Conservation (phyloP, 208 protist species). For the Polymyxa betae region DNA sequence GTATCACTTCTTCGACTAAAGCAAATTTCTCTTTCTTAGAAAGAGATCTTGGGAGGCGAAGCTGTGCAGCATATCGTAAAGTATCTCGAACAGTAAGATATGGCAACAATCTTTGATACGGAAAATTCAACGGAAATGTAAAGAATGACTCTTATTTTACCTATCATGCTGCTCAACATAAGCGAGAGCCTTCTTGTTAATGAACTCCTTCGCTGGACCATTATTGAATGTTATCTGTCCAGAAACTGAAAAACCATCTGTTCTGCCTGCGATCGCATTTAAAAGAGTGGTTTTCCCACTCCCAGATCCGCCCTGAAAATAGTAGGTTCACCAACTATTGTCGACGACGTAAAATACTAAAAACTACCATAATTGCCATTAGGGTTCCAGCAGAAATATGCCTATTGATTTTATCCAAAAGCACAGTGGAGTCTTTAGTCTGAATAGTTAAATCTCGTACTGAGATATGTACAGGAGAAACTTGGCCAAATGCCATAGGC, state of each 20-base stretch:
- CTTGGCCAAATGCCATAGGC: background rate
- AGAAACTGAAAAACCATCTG: background rate
- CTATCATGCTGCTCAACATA: background rate
- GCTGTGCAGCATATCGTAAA: constrained; percentile 5
- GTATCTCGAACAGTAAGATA: constrained; percentile 27
- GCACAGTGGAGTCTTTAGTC: background rate
- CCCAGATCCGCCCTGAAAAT: constrained; percentile 24
- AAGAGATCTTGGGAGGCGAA: background rate
- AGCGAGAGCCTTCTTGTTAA: background rate
- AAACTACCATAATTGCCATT: constrained; percentile 47
- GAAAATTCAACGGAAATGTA: background rate
- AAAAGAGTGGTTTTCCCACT: constrained; percentile 38
- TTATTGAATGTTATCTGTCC: background rate
- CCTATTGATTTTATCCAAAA: constrained; percentile 11
- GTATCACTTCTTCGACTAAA: background rate
- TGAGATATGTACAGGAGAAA: background rate
- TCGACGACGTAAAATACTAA: background rate
- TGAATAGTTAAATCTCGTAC: background rate
- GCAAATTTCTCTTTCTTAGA: background rate
- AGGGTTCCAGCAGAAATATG: background rate
- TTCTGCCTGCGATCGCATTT: constrained; percentile 9
- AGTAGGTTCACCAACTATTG: background rate
- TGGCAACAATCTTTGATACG: background rate
- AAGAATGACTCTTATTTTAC: no score
- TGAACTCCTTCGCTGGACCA: background rate